Percentiles rank a stretch among this genome's conserved stretches.
phyloP scores from a whole-genome alignment of 2,329 filamentous ascomycete genomes.

The Beauveria sp. region DNA sequence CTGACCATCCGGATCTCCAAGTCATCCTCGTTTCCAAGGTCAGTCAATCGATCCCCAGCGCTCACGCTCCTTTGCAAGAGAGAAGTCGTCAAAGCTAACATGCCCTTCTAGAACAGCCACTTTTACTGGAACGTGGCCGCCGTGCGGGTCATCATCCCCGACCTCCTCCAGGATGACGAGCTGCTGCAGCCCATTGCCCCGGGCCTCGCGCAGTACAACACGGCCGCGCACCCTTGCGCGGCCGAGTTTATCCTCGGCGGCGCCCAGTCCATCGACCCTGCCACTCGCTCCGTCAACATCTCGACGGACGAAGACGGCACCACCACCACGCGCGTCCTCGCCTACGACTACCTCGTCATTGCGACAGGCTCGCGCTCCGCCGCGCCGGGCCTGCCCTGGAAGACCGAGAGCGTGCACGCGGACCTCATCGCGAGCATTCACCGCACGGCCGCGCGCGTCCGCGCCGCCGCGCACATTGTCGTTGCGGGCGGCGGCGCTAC shows the following conservation, averaged over 20 bases:
- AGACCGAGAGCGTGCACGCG: slow-evolving; percentile 39
- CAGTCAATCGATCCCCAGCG: slow-evolving; percentile 13
- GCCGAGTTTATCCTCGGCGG: slow-evolving; percentile 46
- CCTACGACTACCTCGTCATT: slow-evolving; percentile 51
- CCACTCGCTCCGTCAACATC: slow-evolving; percentile 29
- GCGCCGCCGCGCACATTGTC: slow-evolving; percentile 42
- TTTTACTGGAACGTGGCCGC: slow-evolving; percentile 54
- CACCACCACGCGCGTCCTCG: slow-evolving; percentile 15
- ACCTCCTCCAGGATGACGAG: slow-evolving; percentile 39
- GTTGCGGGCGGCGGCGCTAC: slow-evolving; percentile 51
- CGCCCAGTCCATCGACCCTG: slow-evolving; percentile 33
- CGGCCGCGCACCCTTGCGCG: slow-evolving; percentile 21
- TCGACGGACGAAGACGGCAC: slow-evolving; percentile 17
- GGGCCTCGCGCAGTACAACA: slow-evolving; percentile 43
- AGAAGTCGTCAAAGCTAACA: not conserved
- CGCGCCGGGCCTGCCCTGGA: slow-evolving; percentile 41
- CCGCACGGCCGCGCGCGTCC: slow-evolving; percentile 32
- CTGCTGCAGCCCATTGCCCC: slow-evolving; percentile 41
- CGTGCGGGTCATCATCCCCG: slow-evolving; percentile 47
- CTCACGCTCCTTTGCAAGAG: not conserved
- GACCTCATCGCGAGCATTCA: slow-evolving; percentile 35
- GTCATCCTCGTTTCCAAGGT: slow-evolving; percentile 51
- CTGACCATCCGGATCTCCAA: slow-evolving; percentile 38
- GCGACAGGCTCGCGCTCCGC: slow-evolving; percentile 45
- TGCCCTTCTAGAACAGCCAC: slow-evolving; percentile 39